Evolutionary conservation across 2,329 filamentous ascomycete species (phyloP), one percentile per base, ranked within the genome.

Genomic region (Emmonsia crescens): DNA sequence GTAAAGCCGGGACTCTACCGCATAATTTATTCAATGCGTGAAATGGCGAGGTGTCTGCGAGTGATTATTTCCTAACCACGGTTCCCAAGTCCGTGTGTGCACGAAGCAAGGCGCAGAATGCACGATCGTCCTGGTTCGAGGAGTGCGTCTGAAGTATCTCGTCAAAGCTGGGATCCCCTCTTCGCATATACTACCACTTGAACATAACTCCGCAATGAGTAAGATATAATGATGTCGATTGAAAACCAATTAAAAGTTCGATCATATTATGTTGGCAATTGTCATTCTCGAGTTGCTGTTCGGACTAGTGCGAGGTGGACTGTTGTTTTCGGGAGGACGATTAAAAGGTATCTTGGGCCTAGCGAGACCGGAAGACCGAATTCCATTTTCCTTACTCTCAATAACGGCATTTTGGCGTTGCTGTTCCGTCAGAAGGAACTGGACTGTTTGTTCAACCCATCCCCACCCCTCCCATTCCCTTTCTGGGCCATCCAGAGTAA

Each of bases 381-480:
- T 19, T 40, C 33, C 40, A 31, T 27, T 51, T 64, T 60, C 61
- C 67, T 61, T 33, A 42, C 66, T 68, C 63, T 62, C 46, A 55
- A 60, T 6, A 14, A 31, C 36, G 16, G 14, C 3, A n/a, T 2
- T 66, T 62, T 61, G 70, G 40, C 59, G 67, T 61, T 74, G 79
- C 64, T 77, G 75, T 60, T 82, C 78, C 12, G 73, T 79, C 68
- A 79, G 73, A 40, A 91, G 74, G 48, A 81, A 78, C 21, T 81
- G 77, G 3, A 89, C 77, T 27, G 83, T 79, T 60, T 81, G 79
- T 68, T 94, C 87, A 16, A 96, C 78, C 64, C 83, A 82, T 27
- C 85, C 83, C 92, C 92, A 96, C 1, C 89, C 89, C 59, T 86
- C 85, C 89, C 90, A 95, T 42, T 66, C 64, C 33, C 5, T 16